Evolutionary conservation across 352 stramenopile genomes (phyloP).

Genomic region (Thraustochytrium striatum): DNA sequence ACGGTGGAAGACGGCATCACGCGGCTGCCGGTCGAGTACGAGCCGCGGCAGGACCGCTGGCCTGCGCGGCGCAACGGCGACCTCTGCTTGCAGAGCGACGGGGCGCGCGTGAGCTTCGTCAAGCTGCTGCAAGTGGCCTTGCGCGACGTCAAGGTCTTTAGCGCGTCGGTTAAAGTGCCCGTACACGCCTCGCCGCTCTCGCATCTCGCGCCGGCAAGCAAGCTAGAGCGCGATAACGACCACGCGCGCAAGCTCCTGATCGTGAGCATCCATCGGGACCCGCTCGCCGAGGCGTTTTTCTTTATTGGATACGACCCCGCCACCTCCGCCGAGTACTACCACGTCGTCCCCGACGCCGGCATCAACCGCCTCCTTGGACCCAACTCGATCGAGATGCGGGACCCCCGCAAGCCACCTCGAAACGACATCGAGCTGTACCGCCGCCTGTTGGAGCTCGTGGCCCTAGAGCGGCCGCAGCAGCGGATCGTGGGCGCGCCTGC

Average conservation of each 20-base stretch:
- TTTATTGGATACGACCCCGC: conserved; percentile 21
- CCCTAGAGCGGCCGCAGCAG: conserved; percentile 40
- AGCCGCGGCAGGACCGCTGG: conserved; percentile 45
- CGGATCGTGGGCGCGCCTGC: conserved; percentile 17
- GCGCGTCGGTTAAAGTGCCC: conserved; percentile 20
- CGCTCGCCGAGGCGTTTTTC: conserved; percentile 26
- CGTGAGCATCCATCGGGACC: conserved; percentile 28
- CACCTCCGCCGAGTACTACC: not conserved
- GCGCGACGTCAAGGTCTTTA: conserved; percentile 32
- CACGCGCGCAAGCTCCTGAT: not conserved
- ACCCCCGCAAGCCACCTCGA: conserved; percentile 25
- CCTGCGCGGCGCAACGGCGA: conserved; percentile 3
- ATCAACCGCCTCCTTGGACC: conserved; percentile 41
- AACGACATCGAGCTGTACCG: conserved; percentile 19
- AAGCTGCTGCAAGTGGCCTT: not conserved
- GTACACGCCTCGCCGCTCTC: conserved; percentile 21
- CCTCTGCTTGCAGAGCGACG: conserved; percentile 35
- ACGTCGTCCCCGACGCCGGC: not conserved
- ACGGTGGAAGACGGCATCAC: conserved; percentile 21
- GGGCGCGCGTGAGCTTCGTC: not conserved
- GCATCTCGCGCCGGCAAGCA: not conserved
- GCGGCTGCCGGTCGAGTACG: conserved; percentile 22
- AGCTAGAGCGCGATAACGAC: not conserved
- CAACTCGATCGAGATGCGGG: conserved; percentile 45
- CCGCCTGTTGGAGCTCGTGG: conserved; percentile 31